Base-by-base conservation (phyloP, 495 filamentous ascomycete genomes). In the Penicillium salamii region DNA sequence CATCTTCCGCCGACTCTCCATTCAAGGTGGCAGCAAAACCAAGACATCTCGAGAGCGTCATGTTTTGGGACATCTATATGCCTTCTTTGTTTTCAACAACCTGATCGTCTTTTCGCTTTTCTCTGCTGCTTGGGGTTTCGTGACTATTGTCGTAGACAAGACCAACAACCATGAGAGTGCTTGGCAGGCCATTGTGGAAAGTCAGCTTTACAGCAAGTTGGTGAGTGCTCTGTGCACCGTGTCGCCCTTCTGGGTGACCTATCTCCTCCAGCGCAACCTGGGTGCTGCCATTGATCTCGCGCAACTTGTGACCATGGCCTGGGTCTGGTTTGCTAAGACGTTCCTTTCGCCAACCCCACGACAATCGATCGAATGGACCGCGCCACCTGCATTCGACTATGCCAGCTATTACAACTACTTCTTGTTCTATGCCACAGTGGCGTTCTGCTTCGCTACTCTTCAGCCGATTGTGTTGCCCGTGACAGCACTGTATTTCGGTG, bases 71-170 rank as follows among this genome's bases (percentile, higher is more conserved):
- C 93, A 95, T 62, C 78, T 99, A 2, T 99, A 96, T 66, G 77
- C 89, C 12, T 99, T 99, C 70, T 97, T 97, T 71, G 82, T 97
- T 38, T 89, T 99, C 79, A 99, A 99, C 76, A 97, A 97, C 63
- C 71, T 97, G 38, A 68, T 97, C 57, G 84, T 97, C 49, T 97
- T 97, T 71, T 95, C 91, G 15, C 69, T 96, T 14, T 99, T 99
- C 68, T 78, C 80, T 1, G 84, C 87, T 12, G 67, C 89, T 8
- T 96, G 88, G 85, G 76, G 69, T 2, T 89, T 89, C 57, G 71
- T 89, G 12, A 59, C 82, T 0, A 76, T 70, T 7, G 83, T 93
- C 44, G 73, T 95, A 48, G 62, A 77, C 14, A 76, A 80, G 31
- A 66, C 67, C 18, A 60, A 76, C 2, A 70, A 75, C 1, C 68